These are phyloP conservation scores for Bromus sterilis DNA, from an alignment of 176 grass and related monocot genomes.

Conservation along the genomic window DNA sequence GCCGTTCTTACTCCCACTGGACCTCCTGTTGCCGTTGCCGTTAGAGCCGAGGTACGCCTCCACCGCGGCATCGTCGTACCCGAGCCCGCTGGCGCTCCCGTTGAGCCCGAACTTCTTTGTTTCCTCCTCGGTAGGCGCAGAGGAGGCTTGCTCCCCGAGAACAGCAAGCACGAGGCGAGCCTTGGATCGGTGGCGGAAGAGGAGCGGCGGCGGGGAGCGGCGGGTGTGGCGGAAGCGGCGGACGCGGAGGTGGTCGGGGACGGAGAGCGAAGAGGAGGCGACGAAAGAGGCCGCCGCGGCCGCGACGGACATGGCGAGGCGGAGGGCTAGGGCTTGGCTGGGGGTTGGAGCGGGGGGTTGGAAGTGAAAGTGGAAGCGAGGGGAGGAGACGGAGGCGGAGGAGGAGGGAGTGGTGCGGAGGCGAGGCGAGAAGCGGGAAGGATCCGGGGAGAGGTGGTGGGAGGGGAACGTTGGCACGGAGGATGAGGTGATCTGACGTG, in stretches of 20 bases:
- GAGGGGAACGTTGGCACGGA: slow-evolving; percentile 4
- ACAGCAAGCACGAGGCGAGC: not conserved
- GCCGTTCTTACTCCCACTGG: not conserved
- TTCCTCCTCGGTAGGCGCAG: slow-evolving; percentile 12
- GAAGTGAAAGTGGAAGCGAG: not conserved
- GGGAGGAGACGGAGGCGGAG: not conserved
- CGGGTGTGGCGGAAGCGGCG: too few relatives aligned
- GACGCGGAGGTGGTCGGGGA: slow-evolving; percentile 29
- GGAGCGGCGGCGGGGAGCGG: not conserved
- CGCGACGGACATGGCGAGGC: slow-evolving; percentile 19
- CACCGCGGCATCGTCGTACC: slow-evolving; percentile 35
- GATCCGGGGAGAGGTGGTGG: not conserved
- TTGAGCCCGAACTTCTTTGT: slow-evolving; percentile 37
- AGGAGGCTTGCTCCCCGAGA: slow-evolving; percentile 2
- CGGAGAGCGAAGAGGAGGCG: slow-evolving; percentile 31
- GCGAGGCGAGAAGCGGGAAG: not conserved
- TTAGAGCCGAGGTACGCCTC: slow-evolving; percentile 25
- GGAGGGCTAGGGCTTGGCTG: slow-evolving; percentile 7
- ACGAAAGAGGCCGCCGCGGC: slow-evolving; percentile 18
- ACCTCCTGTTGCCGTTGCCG: not conserved
- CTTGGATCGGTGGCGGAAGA: not conserved
- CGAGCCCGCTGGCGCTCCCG: slow-evolving; percentile 32
- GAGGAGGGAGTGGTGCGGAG: not conserved
- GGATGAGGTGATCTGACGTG: slow-evolving; percentile 35
- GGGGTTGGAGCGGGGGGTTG: not conserved